Evolutionary conservation across 495 filamentous ascomycete genomes (phyloP).

Genomic region (Penicillium malachiteum): DNA sequence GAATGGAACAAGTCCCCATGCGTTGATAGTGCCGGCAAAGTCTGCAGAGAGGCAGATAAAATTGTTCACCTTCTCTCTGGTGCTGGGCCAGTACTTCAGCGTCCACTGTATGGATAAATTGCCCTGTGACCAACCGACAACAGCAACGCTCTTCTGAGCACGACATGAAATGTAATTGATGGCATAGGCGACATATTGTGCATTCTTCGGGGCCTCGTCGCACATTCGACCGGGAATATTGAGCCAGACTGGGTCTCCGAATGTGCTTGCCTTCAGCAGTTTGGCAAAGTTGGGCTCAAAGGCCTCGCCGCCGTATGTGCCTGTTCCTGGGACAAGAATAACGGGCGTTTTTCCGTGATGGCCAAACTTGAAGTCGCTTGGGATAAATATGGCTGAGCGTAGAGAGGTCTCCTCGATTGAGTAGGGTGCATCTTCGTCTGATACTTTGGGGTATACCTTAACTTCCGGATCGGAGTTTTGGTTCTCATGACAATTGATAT

Average conservation of each 20-base stretch:
- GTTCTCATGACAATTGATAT: conserved; percentile 18
- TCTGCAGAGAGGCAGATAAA: neutral
- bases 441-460: conserved; percentile 30
- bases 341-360: conserved; percentile 32
- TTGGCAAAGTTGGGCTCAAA: conserved; percentile 45
- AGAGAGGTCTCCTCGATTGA: conserved; percentile 36
- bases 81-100: conserved; percentile 50
- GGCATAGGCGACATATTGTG: conserved; percentile 43
- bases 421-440: conserved; percentile 40
- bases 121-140: conserved; percentile 53
- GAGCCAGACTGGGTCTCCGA: conserved; percentile 49
- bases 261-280: conserved; percentile 27
- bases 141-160: conserved; percentile 27
- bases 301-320: conserved; percentile 33
- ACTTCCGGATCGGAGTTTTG: conserved; percentile 2
- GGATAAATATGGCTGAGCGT: conserved; percentile 44
- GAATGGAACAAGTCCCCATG: neutral
- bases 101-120: conserved; percentile 49
- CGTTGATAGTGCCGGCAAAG: neutral
- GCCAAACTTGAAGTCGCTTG: conserved; percentile 38
- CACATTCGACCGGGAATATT: conserved; percentile 38
- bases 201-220: conserved; percentile 42
- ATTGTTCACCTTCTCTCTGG: neutral
- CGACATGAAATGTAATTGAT: conserved; percentile 46
- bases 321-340: conserved; percentile 49